These are phyloP conservation scores for Vitis vinifera DNA, from an alignment of 164 flowering plant species.

Conservation along the genomic window DNA sequence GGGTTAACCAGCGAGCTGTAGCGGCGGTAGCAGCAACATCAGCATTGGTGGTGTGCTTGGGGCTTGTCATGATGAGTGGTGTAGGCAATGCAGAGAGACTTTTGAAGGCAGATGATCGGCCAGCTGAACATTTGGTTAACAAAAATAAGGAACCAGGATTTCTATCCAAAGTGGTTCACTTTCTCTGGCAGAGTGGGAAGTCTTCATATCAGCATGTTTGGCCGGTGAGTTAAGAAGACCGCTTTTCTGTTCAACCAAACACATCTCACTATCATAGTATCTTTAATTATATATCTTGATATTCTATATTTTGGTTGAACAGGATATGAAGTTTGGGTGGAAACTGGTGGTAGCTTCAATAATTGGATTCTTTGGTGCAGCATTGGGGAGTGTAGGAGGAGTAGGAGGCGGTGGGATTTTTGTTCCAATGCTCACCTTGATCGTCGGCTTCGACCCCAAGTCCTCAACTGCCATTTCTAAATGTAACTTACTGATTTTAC, in stretches of 20 bases:
- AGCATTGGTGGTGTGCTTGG: constrained; percentile 24
- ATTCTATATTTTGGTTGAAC: constrained; percentile 4
- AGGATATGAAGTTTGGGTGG: constrained; percentile 45
- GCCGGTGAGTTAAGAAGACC: constrained; percentile 42
- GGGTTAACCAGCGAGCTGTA: constrained; percentile 14
- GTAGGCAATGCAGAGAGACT: constrained; percentile 37
- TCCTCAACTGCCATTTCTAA: constrained; percentile 48
- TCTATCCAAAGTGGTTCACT: constrained; percentile 17
- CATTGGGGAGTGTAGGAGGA: constrained; percentile 49
- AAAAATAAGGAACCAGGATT: constrained; percentile 18
- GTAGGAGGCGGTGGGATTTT: constrained; percentile 55
- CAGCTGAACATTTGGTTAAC: constrained; percentile 3
- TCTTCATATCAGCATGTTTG: constrained; percentile 50
- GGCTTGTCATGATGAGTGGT: constrained; percentile 21
- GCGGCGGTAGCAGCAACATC: constrained; percentile 4
- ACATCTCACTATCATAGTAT: neutral
- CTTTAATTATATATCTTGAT: neutral
- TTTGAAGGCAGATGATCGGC: constrained; percentile 21
- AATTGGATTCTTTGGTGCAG: constrained; percentile 47
- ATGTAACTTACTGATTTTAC: constrained; percentile 18
- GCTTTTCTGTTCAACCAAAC: neutral
- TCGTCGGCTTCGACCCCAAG: constrained; percentile 48
- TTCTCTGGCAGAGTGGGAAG: constrained; percentile 35
- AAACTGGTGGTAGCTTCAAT: constrained; percentile 34
- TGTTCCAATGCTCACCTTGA: constrained; percentile 48